Evolutionary conservation across 352 stramenopile species (phyloP).

Genomic region (Peronospora farinosa): DNA sequence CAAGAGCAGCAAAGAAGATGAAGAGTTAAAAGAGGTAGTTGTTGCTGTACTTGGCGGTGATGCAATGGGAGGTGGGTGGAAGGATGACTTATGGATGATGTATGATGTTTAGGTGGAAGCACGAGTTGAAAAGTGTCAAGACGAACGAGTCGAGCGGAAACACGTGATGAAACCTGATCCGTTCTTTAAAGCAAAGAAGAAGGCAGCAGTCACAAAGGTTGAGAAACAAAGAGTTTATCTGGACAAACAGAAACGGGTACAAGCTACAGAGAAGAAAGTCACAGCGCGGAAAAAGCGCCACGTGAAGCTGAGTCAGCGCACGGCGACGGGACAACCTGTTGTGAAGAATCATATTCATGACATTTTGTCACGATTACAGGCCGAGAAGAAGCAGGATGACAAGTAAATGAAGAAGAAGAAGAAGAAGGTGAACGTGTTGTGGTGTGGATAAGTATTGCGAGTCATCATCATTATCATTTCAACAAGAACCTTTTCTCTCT

Average conservation of each 20-base stretch:
- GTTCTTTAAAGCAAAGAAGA: conserved; percentile 83
- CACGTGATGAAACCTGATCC: conserved; percentile 53
- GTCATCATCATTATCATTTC: no score
- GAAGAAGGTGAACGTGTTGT: conserved; percentile 1
- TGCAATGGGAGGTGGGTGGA: not conserved
- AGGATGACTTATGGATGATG: conserved; percentile 3
- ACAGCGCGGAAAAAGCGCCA: conserved; percentile 81
- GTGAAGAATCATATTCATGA: conserved; percentile 84
- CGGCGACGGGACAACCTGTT: conserved; percentile 69
- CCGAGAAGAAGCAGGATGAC: conserved; percentile 38
- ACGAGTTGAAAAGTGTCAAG: conserved; percentile 15
- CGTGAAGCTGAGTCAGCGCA: conserved; percentile 79
- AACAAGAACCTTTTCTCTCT: no score
- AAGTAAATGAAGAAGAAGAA: conserved; percentile 22
- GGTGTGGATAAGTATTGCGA: no score
- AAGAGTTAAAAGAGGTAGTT: conserved; percentile 20
- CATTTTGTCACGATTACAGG: conserved; percentile 65
- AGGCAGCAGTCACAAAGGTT: conserved; percentile 45
- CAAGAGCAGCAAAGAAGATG: conserved; percentile 33
- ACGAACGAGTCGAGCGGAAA: conserved; percentile 18
- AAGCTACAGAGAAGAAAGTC: conserved; percentile 66
- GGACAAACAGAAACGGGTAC: conserved; percentile 47
- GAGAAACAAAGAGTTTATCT: conserved; percentile 40
- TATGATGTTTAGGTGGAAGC: conserved; percentile 20
- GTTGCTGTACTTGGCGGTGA: not conserved